These are phyloP conservation scores for Limnanthes douglasii DNA, from an alignment of 345 rosid species.

Conservation along the genomic window DNA sequence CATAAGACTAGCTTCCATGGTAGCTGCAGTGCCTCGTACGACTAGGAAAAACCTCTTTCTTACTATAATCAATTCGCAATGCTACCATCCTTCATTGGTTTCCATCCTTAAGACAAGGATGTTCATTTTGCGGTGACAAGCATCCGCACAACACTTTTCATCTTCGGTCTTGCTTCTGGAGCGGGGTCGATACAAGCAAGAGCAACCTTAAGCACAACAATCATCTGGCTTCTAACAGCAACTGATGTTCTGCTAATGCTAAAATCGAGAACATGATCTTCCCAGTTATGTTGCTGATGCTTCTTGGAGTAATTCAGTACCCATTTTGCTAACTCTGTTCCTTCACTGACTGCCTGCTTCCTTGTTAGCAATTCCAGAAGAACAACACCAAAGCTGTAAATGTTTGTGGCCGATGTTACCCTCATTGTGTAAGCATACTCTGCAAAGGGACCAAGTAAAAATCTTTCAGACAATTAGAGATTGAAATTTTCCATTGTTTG, in stretches of 20 bases:
- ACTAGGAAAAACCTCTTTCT: too few relatives aligned
- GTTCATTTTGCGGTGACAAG: conserved; percentile 41
- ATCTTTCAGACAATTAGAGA: conserved; percentile 5
- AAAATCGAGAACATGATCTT: conserved; percentile 53
- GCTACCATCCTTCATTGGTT: too few relatives aligned
- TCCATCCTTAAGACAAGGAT: not conserved
- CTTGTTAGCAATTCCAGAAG: conserved; percentile 78
- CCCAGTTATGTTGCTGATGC: conserved; percentile 30
- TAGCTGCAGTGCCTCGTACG: too few relatives aligned
- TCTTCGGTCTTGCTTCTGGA: conserved; percentile 67
- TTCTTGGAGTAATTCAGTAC: conserved; percentile 29
- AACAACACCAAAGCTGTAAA: conserved; percentile 71
- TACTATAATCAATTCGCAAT: too few relatives aligned
- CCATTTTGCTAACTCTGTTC: conserved; percentile 71
- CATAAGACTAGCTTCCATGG: too few relatives aligned
- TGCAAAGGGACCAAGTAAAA: conserved; percentile 12
- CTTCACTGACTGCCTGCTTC: conserved; percentile 56
- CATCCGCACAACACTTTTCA: conserved; percentile 67
- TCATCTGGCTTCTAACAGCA: conserved; percentile 52
- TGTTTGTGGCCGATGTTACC: conserved; percentile 67
- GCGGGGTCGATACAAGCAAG: conserved; percentile 50
- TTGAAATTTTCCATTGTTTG: too few relatives aligned
- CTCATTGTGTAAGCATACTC: conserved; percentile 96
- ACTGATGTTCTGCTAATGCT: conserved; percentile 46
- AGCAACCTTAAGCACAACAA: conserved; percentile 56